Conservation (phyloP, 2,329 filamentous ascomycete species). For the Orbilia oligospora region DNA sequence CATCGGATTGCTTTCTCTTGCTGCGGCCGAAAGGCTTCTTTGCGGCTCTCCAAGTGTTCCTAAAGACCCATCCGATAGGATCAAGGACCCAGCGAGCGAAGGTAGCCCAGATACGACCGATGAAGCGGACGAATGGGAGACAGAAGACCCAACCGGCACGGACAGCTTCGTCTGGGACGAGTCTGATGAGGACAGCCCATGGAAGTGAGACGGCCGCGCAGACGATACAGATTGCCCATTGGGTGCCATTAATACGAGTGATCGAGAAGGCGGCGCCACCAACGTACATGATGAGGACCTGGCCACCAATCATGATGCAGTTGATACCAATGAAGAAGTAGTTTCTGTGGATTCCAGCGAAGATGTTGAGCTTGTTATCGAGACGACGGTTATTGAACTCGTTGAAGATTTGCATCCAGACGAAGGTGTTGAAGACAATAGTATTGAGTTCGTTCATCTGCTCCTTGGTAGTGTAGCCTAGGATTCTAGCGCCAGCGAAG, state of each 20-base stretch:
- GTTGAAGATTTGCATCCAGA: slow-evolving; percentile 99
- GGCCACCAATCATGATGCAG: slow-evolving; percentile 86
- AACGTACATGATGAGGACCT: slow-evolving; percentile 90
- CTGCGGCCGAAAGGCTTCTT: slow-evolving; percentile 56
- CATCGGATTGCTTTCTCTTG: slow-evolving; percentile 45
- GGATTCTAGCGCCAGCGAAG: slow-evolving; percentile 77
- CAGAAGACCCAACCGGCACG: slow-evolving; percentile 69
- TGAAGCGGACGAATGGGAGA: slow-evolving; percentile 71
- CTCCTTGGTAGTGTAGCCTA: slow-evolving; percentile 72
- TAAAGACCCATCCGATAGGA: slow-evolving; percentile 50
- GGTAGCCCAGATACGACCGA: slow-evolving; percentile 50
- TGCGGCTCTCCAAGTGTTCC: slow-evolving; percentile 57
- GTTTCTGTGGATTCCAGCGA: slow-evolving; percentile 87
- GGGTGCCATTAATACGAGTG: slow-evolving; percentile 76
- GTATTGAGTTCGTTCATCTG: slow-evolving; percentile 76
- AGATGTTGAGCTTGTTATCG: slow-evolving; percentile 95
- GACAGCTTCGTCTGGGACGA: slow-evolving; percentile 81
- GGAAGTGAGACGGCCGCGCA: slow-evolving; percentile 88
- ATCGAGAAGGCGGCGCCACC: slow-evolving; percentile 87
- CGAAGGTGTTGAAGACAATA: slow-evolving; percentile 96
- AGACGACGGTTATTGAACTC: slow-evolving; percentile 92
- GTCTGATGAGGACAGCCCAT: slow-evolving; percentile 82
- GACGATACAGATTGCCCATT: slow-evolving; percentile 90
- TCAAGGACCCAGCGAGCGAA: slow-evolving; percentile 56
- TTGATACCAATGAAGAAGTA: slow-evolving; percentile 92